Base-by-base conservation (phyloP, 257 asterid species). In the Przewalskia tangutica region DNA sequence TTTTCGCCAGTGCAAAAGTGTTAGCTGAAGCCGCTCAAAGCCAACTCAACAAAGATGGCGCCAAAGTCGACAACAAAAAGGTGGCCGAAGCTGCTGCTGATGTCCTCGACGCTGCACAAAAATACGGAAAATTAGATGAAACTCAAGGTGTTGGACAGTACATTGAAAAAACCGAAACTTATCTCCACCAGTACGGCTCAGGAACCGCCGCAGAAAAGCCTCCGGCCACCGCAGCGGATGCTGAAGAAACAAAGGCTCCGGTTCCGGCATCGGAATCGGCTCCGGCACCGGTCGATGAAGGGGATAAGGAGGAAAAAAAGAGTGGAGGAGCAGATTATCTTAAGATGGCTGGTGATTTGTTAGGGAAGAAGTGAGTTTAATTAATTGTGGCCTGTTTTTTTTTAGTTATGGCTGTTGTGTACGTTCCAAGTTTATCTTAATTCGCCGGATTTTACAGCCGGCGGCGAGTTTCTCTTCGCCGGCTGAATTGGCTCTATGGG, bases 151-250 rank as follows among this genome's bases (percentile, higher is more conserved):
- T 85, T 60, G 94, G 94, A 16, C 87, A 88, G 86, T 91, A 91
- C 82, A 89, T 84, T 42, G 91, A 89, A 4, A 90, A 91, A 81
- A 92, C 94, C 0, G 90, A 91, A 86, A 88, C 54, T 84, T 91
- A 91, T 63, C 89, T 91, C 83, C 89, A 91, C 83, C 23, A 82
- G 85, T 88, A 86, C 79, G 71, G 77, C 11, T 11, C 81, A 1
- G n/a, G 27, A 36, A 48, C 62, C 53, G 32, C 36, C 44, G 86
- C 42, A 2, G 71, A 67, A 13, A 77, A 84, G 7, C 13, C 79
- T 23, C 79, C 79, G 4, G 23, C 23, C n/a, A 13, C 20, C 2
- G 27, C 8, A 13, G 46, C 46, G 42, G 59, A 27, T 27, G 32
- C 32, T 27, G 32, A 71, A 71, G 79, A 71, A 20, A 8, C 79